A percentile compares a stretch with the other conserved stretches of the same genome.
Evolutionary conservation across 345 rosid genomes (phyloP).

Genomic region (Eucalyptus fibrosa): DNA sequence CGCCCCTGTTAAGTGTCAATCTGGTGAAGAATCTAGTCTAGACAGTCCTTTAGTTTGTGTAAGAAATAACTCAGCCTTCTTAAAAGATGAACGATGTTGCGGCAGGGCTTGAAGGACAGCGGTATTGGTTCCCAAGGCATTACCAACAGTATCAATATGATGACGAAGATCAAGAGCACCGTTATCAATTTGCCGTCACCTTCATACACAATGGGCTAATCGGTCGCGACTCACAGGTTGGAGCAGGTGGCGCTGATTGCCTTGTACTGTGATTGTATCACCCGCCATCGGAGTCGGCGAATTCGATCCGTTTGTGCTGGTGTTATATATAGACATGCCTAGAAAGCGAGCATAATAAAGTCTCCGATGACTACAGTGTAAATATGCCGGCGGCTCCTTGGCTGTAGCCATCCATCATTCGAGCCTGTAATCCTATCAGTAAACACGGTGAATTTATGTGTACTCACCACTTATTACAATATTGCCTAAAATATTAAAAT

Average conservation of each 20-base stretch:
- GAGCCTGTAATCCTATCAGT: not conserved
- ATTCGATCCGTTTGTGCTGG: not conserved
- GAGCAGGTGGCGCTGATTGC: not conserved
- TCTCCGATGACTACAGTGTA: not conserved
- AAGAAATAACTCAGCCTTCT: not conserved
- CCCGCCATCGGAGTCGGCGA: not conserved
- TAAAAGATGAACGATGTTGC: not conserved
- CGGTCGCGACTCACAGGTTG: not conserved
- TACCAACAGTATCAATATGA: constrained; percentile 92
- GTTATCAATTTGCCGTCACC: constrained; percentile 88
- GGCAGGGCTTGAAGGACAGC: constrained; percentile 92
- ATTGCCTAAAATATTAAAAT: not conserved
- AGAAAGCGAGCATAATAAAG: not conserved
- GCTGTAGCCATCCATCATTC: not conserved
- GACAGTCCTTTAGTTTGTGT: not conserved
- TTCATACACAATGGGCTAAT: constrained; percentile 89
- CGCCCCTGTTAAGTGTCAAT: not conserved
- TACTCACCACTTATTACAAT: not conserved
- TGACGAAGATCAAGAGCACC: constrained; percentile 87
- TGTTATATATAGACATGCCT: not conserved
- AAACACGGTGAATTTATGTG: not conserved
- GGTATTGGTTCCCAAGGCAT: constrained; percentile 98
- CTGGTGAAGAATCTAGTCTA: not conserved
- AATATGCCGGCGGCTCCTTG: not conserved
- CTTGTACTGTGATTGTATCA: not conserved